Base-by-base conservation (phyloP, 2,329 filamentous ascomycete species). In the Xylaria sp. region DNA sequence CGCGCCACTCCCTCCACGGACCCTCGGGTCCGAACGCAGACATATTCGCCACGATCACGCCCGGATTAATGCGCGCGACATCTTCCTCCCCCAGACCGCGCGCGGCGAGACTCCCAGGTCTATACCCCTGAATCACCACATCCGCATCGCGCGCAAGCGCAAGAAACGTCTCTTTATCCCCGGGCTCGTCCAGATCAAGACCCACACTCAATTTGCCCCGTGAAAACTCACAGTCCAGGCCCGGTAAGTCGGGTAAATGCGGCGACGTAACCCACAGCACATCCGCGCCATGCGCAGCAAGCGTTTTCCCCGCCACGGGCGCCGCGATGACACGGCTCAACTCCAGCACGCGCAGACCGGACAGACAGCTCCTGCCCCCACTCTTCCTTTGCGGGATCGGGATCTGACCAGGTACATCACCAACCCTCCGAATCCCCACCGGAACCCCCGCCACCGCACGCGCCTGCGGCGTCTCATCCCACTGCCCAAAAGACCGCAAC, bases 1-100 rank as follows among this genome's bases (percentile, higher is more conserved):
- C 82, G 1, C 83, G 73, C 2, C 77, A 71, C 0, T 65, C 59
- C 0, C 3, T 39, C 63, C 63, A 65, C 4, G 0, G 79, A 0
- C 81, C 80, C 0, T 69, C 58, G 0, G 76, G 73, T 0, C 80
- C 81, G 59, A 80, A 85, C 0, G 83, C 81, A 0, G 79, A 82
- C 19, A 85, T 13, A 23, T 63, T 62, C 50, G 59, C 63, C 5
- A 63, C 48, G 0, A 65, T 42, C 10, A 65, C 18, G 2, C 63
- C 61, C 35, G 63, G 61, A 23, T 60, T 63, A 1, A 10, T 10
- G 2, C 3, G 9, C 35, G 23, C 54, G 1, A 64, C 46, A 10
- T 47, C 52, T 11, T 57, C 55, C 0, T 34, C 34, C 1, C 16
- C 42, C 0, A 63, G 30, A 5, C 80, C 80, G 18, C 76, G 71